These are phyloP conservation scores for Trichophyton verrucosum DNA, from an alignment of 2,329 filamentous ascomycete species.

Conservation along the genomic window DNA sequence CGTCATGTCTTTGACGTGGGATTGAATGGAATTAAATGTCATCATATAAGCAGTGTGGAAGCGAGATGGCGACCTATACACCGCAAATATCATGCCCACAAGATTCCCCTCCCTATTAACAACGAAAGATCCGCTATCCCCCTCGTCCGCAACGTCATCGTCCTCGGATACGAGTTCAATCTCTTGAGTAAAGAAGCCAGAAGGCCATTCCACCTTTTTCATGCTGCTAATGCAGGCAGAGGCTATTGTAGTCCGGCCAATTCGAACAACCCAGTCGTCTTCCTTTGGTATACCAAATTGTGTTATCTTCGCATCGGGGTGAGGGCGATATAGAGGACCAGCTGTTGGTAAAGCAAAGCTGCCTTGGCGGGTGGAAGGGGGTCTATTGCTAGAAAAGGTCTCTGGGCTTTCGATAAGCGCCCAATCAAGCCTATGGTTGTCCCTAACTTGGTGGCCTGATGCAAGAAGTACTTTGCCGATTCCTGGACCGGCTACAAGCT, in stretches of 20 bases:
- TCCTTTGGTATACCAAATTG: background rate
- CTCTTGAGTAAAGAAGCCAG: background rate
- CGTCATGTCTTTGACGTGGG: background rate
- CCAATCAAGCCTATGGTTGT: background rate
- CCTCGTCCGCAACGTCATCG: background rate
- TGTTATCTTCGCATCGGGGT: background rate
- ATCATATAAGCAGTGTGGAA: background rate
- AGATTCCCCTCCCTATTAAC: background rate
- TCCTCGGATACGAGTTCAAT: background rate
- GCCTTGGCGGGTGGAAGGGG: background rate
- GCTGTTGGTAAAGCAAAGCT: background rate
- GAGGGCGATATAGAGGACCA: background rate
- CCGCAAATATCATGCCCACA: background rate
- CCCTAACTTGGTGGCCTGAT: background rate
- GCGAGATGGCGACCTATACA: background rate
- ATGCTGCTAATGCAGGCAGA: background rate
- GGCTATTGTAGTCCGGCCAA: background rate
- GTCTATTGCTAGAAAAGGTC: background rate
- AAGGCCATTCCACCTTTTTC: background rate
- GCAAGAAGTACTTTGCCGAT: slow-evolving; percentile 3
- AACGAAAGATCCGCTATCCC: background rate
- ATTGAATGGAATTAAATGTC: background rate
- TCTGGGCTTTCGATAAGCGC: background rate
- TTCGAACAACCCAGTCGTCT: background rate
- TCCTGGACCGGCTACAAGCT: background rate